A percentile compares a stretch with the other conserved stretches of the same genome.
Conservation (phyloP, 768 basidiomycete genomes). For the Daedaleopsis sinensis region DNA sequence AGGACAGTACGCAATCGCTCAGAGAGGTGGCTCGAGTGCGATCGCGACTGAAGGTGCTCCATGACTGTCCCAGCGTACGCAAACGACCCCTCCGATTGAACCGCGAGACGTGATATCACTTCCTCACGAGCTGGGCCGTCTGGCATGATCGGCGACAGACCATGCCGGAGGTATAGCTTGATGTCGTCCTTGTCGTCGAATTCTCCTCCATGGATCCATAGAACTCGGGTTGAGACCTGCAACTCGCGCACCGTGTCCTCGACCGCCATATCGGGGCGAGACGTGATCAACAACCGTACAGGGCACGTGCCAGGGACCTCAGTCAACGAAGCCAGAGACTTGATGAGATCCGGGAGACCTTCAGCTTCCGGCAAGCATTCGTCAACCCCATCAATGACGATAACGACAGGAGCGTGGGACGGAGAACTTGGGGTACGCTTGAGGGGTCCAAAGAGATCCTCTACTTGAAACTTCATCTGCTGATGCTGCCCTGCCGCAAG, state of each 20-base stretch:
- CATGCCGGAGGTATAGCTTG: neutral
- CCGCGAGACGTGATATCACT: neutral
- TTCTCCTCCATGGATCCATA: neutral
- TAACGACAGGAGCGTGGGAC: neutral
- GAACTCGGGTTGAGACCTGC: neutral
- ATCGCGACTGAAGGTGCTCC: neutral
- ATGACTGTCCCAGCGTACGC: neutral
- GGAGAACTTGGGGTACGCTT: neutral
- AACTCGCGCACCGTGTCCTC: neutral
- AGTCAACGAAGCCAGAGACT: neutral
- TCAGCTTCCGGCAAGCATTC: conserved; percentile 9
- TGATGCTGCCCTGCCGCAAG: neutral
- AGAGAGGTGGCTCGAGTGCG: neutral
- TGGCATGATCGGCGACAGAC: neutral
- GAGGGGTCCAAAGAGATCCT: conserved; percentile 7
- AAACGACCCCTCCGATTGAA: neutral
- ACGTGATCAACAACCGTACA: neutral
- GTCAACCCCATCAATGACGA: conserved; percentile 19
- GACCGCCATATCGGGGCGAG: neutral
- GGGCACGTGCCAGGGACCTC: neutral
- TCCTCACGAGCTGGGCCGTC: neutral
- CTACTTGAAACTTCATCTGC: conserved; percentile 2
- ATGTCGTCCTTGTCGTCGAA: neutral
- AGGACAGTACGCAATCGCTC: neutral
- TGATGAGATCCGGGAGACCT: neutral